A percentile compares a stretch with the other conserved stretches of the same genome.
These are phyloP conservation scores for Penicillium italicum DNA, from an alignment of 2,329 filamentous ascomycete species.

Conservation along the genomic window DNA sequence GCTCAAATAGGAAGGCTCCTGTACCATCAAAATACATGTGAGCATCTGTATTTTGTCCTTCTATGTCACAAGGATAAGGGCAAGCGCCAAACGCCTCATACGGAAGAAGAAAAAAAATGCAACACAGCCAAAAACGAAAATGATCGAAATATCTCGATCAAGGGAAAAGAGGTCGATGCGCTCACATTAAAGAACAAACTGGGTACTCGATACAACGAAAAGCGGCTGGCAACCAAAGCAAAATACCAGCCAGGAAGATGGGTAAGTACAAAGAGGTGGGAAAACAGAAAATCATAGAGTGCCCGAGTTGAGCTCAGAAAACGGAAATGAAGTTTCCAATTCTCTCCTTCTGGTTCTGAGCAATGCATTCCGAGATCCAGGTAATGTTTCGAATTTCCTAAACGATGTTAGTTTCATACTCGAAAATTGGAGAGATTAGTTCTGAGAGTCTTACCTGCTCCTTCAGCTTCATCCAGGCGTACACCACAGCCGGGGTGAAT, in stretches of 20 bases:
- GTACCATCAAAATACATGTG: not conserved
- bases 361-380: conserved; percentile 99
- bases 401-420: conserved; percentile 22
- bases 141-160: conserved; percentile 13
- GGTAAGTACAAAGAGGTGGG: conserved; percentile 18
- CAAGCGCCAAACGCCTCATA: conserved; percentile 27
- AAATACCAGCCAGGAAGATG: conserved; percentile 16
- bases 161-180: conserved; percentile 24
- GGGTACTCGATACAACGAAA: conserved; percentile 31
- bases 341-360: conserved; percentile 98
- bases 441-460: conserved; percentile 70
- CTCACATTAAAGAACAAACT: conserved; percentile 31
- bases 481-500: conserved; percentile 92
- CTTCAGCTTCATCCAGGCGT: conserved; percentile 94
- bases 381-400: conserved; percentile 99
- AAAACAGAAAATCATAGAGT: conserved; percentile 12
- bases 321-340: conserved; percentile 99
- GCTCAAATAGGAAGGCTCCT: not conserved
- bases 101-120: conserved; percentile 10
- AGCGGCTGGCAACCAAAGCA: conserved; percentile 13
- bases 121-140: conserved; percentile 22
- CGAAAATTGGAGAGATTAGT: not conserved
- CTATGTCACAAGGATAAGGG: conserved; percentile 28
- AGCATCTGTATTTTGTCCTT: conserved; percentile 20
- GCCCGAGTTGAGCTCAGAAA: conserved; percentile 56